Percentiles rank a stretch among this genome's conserved stretches.
Evolutionary conservation across 1,139 yeast genomes (phyloP).

Genomic region (Protomyces lactucae-debilis): DNA sequence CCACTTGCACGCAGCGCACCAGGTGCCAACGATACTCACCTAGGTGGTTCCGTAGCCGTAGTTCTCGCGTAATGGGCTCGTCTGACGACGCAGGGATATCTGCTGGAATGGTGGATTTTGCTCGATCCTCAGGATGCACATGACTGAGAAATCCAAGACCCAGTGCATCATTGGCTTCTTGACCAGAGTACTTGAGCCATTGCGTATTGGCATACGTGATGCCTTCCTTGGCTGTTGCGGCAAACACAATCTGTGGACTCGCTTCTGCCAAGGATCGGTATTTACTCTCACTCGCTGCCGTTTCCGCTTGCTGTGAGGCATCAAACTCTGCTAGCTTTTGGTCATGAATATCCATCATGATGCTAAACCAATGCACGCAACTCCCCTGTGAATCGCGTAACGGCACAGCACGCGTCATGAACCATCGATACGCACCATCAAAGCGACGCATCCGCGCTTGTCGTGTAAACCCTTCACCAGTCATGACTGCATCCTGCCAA

Average conservation of each 20-base stretch:
- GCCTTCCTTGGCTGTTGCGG: conserved; percentile 37
- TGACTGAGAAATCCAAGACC: conserved; percentile 38
- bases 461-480: conserved; percentile 38
- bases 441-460: conserved; percentile 39
- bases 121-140: conserved; percentile 39
- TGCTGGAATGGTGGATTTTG: conserved; percentile 35
- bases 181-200: conserved; percentile 40
- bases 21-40: conserved; percentile 38
- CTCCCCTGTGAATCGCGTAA: conserved; percentile 39
- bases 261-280: conserved; percentile 40
- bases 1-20: conserved; percentile 38
- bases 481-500: conserved; percentile 37
- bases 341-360: conserved; percentile 41
- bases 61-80: conserved; percentile 31
- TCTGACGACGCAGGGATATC: conserved; percentile 29
- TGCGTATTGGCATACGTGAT: conserved; percentile 39
- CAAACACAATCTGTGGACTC: conserved; percentile 40
- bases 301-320: conserved; percentile 37
- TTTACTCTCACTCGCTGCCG: conserved; percentile 39
- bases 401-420: conserved; percentile 39
- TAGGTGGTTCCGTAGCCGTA: conserved; percentile 37
- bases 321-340: conserved; percentile 39
- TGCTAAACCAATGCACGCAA: conserved; percentile 41
- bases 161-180: conserved; percentile 36
- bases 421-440: conserved; percentile 39